Percentiles rank a stretch among this genome's conserved stretches.
Conservation (phyloP, 1,284 basidiomycete genomes). For the Boletellus dicymbophilus region DNA sequence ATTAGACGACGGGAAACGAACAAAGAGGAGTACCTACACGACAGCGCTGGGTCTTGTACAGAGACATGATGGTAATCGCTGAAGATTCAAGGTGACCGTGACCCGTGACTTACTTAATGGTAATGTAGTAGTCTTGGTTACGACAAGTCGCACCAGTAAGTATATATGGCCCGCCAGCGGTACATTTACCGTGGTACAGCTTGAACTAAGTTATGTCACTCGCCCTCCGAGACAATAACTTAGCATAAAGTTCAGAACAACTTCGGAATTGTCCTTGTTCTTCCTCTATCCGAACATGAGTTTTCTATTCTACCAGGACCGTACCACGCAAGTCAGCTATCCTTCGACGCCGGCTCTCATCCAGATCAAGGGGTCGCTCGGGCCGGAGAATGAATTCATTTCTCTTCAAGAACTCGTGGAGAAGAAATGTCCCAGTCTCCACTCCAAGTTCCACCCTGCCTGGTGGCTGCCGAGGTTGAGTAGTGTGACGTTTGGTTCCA, state of each 20-base stretch:
- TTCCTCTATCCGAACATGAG: slow-evolving; percentile 27
- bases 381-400: slow-evolving; percentile 17
- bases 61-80: slow-evolving; percentile 23
- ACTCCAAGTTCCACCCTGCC: slow-evolving; percentile 52
- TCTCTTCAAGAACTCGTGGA: slow-evolving; percentile 58
- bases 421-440: slow-evolving; percentile 57
- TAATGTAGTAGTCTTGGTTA: too few species aligned
- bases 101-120: slow-evolving; percentile 26
- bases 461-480: slow-evolving; percentile 73
- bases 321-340: slow-evolving; percentile 31
- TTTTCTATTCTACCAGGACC: slow-evolving; percentile 28
- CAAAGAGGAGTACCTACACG: slow-evolving; percentile 38
- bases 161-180: not conserved
- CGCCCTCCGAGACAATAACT: slow-evolving; percentile 12
- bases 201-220: slow-evolving; percentile 12
- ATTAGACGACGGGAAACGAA: slow-evolving; percentile 9
- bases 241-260: too few species aligned
- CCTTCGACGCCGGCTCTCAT: slow-evolving; percentile 41
- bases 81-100: slow-evolving; percentile 23
- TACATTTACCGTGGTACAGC: not conserved
- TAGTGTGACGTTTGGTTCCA: not conserved
- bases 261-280: not conserved
- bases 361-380: slow-evolving; percentile 34
- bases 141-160: too few species aligned
- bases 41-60: slow-evolving; percentile 48